Evolutionary conservation across 2,329 filamentous ascomycete genomes (phyloP), one percentile per base, ranked within the genome.

Genomic region (Colletotrichum filicis): DNA sequence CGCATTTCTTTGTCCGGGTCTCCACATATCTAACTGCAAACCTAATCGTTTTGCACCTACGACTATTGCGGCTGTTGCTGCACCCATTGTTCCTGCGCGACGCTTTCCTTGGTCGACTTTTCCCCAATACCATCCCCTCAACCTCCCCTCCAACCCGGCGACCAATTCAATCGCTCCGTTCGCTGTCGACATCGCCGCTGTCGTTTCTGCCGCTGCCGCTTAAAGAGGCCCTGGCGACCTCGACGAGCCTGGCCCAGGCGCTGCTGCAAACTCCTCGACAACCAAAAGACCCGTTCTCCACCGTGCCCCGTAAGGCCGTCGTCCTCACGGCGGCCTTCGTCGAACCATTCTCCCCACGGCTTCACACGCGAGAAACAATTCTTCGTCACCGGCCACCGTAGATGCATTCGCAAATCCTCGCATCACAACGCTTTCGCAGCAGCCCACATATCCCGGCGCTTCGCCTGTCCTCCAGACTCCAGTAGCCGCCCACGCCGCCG

Each of bases 331-430:
- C 82, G 81, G 84, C 83, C 83, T 81, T 80, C 77, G 42, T 71
- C 52, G 76, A 78, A 76, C 75, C 76, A 76, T 82, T 79, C 79
- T 82, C 82, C 83, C 85, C 81, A 88, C 86, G 86, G 85, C 85
- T 87, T 83, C 86, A 76, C 81, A 84, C 83, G 80, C 83, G 76
- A 68, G 46, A 64, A 62, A 64, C 63, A 74, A 68, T 65, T 58
- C 65, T 67, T 62, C 73, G 64, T 74, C 75, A 63, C 66, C 76
- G 70, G 35, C 78, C 77, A 71, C 77, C 79, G 46, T 82, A 77
- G 76, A 79, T 80, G 80, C 79, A 75, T 76, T 77, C 61, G 76
- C 76, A 66, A 79, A 79, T 66, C 71, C 78, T 73, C 78, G 77
- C 64, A 70, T 80, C 61, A 73, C 80, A 70, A 77, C 78, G 35